A percentile compares a stretch with the other conserved stretches of the same genome.
phyloP scores from a whole-genome alignment of 345 rosid genomes.

The Linum tenue region DNA sequence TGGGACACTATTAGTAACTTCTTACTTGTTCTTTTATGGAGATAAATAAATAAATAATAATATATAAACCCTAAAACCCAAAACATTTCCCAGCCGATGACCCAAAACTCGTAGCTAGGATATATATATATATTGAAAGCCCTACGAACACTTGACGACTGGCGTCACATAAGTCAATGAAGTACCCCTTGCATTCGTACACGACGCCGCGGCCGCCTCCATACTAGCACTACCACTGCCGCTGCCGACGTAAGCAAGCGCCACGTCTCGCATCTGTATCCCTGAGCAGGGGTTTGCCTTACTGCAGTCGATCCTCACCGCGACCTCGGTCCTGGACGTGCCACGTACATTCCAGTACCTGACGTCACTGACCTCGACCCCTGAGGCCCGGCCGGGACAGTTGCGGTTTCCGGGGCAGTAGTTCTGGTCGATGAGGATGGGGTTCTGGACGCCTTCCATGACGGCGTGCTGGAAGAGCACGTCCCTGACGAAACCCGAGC shows the following conservation, averaged over 20 bases:
- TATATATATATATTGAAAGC: too few species aligned
- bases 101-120: too few species aligned
- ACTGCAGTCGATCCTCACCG: neutral
- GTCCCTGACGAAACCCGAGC: neutral
- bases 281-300: neutral
- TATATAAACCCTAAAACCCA: too few species aligned
- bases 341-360: neutral
- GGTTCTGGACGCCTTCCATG: neutral
- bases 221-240: too few species aligned
- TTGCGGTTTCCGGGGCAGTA: neutral
- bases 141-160: too few species aligned
- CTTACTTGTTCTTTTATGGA: too few species aligned
- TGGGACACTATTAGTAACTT: too few species aligned
- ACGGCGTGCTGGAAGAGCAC: neutral
- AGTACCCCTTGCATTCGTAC: too few species aligned
- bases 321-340: neutral
- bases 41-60: too few species aligned
- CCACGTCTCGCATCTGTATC: neutral
- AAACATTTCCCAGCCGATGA: too few species aligned
- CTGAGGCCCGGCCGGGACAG: neutral
- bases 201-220: neutral
- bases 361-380: neutral
- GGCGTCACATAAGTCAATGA: too few species aligned
- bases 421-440: neutral
- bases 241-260: neutral